These are phyloP conservation scores for Pezicula rhizophila DNA, from an alignment of 2,329 filamentous ascomycete species.

Conservation along the genomic window DNA sequence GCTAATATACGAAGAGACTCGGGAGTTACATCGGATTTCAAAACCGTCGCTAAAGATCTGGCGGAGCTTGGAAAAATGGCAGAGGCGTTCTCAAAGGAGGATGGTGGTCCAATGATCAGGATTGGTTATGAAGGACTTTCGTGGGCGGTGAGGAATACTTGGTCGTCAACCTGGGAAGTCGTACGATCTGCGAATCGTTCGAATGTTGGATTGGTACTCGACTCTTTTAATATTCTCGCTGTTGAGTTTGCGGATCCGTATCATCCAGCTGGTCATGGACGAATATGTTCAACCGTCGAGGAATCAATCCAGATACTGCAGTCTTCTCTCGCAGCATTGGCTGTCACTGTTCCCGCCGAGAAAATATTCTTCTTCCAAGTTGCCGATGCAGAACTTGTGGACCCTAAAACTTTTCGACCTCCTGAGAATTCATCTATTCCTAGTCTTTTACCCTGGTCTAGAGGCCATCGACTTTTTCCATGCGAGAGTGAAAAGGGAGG, in stretches of 20 bases:
- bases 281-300: conserved; percentile 21
- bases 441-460: conserved; percentile 26
- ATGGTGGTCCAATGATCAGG: conserved; percentile 24
- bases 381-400: conserved; percentile 26
- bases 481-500: conserved; percentile 21
- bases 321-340: conserved; percentile 21
- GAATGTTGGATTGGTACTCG: conserved; percentile 28
- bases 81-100: conserved; percentile 19
- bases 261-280: conserved; percentile 24
- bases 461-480: conserved; percentile 26
- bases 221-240: conserved; percentile 28
- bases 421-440: conserved; percentile 11
- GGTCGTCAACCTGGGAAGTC: conserved; percentile 28
- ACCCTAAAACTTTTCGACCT: conserved; percentile 16
- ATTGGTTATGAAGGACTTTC: conserved; percentile 29
- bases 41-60: conserved; percentile 25
- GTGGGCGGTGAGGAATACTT: conserved; percentile 28
- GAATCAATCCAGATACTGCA: conserved; percentile 23
- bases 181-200: conserved; percentile 27
- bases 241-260: conserved; percentile 29
- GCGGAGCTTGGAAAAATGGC: conserved; percentile 29
- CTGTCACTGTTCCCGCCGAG: conserved; percentile 23
- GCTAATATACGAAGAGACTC: conserved; percentile 26
- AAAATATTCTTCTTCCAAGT: conserved; percentile 29
- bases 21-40: conserved; percentile 27